A percentile compares a stretch with the other conserved stretches of the same genome.
phyloP scores from a whole-genome alignment of 768 basidiomycete species.

The Pholiota conissans region DNA sequence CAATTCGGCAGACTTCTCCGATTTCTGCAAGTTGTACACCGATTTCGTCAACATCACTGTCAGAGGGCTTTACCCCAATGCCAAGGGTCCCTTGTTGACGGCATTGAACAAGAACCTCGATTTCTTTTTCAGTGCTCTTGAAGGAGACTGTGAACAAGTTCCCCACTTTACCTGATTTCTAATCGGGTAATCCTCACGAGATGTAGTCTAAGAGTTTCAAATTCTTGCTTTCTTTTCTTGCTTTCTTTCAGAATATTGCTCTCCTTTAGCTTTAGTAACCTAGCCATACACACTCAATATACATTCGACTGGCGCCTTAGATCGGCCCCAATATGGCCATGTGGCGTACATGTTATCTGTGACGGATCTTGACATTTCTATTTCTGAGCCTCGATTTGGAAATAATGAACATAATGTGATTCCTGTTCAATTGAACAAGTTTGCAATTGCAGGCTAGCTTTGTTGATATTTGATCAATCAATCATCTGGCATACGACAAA shows the following conservation, averaged over 20 bases:
- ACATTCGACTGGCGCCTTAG: too few relatives aligned
- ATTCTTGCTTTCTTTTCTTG: too few relatives aligned
- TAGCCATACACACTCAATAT: too few relatives aligned
- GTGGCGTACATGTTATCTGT: too few relatives aligned
- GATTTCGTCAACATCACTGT: constrained; percentile 23
- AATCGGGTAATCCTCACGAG: too few relatives aligned
- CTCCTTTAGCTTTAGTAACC: too few relatives aligned
- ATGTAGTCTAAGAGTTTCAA: too few relatives aligned
- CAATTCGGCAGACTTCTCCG: constrained; percentile 16
- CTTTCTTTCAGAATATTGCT: too few relatives aligned
- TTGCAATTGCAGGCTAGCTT: too few relatives aligned
- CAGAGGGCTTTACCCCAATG: constrained; percentile 20
- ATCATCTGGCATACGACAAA: too few relatives aligned
- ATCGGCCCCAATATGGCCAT: too few relatives aligned
- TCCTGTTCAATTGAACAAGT: neutral
- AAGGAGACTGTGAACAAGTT: constrained; percentile 10
- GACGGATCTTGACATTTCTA: neutral
- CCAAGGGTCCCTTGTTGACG: constrained; percentile 11
- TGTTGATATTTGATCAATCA: too few relatives aligned
- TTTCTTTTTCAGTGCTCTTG: constrained; percentile 9
- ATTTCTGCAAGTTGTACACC: constrained; percentile 20
- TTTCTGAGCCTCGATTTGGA: neutral
- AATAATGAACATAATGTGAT: neutral
- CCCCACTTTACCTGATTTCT: constrained; percentile 13
- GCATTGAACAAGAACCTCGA: constrained; percentile 19